Percentiles rank a stretch among this genome's conserved stretches.
phyloP scores from a whole-genome alignment of 352 stramenopile species.

The Phytophthora litchii region DNA sequence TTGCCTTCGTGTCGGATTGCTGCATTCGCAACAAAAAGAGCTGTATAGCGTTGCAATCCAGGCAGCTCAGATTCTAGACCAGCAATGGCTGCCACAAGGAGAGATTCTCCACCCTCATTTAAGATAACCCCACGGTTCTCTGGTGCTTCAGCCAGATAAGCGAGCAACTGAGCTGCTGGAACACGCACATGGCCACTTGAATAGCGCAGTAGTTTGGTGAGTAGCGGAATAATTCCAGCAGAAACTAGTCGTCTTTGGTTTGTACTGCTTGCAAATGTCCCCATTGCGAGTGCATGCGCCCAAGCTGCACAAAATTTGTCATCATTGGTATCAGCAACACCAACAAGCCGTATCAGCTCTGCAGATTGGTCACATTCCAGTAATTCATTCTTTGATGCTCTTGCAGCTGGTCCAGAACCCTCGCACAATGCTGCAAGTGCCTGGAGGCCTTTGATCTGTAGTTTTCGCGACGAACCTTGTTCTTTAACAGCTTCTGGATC shows the following conservation, averaged over 20 bases:
- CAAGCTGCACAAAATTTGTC: conserved; percentile 49
- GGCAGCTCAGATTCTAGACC: conserved; percentile 57
- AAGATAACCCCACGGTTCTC: conserved; percentile 57
- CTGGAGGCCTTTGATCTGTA: conserved; percentile 57
- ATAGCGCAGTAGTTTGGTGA: conserved; percentile 44
- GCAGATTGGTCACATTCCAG: conserved; percentile 57
- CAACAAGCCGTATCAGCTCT: conserved; percentile 43
- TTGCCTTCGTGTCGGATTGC: conserved; percentile 66
- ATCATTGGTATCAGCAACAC: conserved; percentile 18
- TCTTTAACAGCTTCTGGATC: not conserved
- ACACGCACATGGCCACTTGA: conserved; percentile 28
- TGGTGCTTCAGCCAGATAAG: conserved; percentile 47
- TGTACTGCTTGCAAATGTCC: conserved; percentile 38
- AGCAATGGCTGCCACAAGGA: conserved; percentile 44
- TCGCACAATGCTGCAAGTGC: conserved; percentile 56
- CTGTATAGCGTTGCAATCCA: conserved; percentile 63
- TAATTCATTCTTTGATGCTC: conserved; percentile 60
- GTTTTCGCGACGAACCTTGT: conserved; percentile 18
- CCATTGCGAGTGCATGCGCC: conserved; percentile 52
- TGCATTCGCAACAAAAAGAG: conserved; percentile 62
- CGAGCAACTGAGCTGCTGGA: conserved; percentile 50
- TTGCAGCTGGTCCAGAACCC: conserved; percentile 34
- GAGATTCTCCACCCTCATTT: conserved; percentile 40
- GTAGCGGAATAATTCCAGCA: conserved; percentile 38
- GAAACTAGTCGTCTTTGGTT: conserved; percentile 61